A percentile compares a stretch with the other conserved stretches of the same genome.
Evolutionary conservation across 192 early-diverging fungal genomes (phyloP).

Genomic region (Entophlyctis luteolus): DNA sequence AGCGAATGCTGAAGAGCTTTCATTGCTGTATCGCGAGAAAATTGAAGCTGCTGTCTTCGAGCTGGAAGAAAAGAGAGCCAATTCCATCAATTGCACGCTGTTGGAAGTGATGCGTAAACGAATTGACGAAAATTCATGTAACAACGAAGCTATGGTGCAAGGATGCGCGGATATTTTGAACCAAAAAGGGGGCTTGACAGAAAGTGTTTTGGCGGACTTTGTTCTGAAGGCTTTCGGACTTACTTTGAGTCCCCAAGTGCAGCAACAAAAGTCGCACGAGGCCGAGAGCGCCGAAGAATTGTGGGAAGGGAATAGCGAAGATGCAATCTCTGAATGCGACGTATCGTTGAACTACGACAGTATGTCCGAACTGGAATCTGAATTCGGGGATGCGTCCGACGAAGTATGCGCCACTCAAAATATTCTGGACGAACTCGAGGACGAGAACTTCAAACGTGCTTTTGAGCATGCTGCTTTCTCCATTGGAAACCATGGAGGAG

Average conservation of each 20-base stretch:
- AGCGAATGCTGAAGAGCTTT: background rate
- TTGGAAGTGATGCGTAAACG: too few relatives aligned
- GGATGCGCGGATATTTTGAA: background rate
- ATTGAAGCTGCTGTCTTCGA: background rate
- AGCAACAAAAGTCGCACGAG: background rate
- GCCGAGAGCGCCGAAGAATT: background rate
- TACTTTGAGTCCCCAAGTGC: background rate
- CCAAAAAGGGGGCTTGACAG: background rate
- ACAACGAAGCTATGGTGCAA: background rate
- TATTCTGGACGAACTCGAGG: conserved; percentile 5
- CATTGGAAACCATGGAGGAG: background rate
- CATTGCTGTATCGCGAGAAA: conserved; percentile 5
- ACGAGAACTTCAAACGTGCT: background rate
- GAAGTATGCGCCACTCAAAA: background rate
- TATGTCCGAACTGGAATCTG: conserved; percentile 14
- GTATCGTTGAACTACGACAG: conserved; percentile 18
- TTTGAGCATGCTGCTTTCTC: background rate
- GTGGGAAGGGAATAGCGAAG: background rate
- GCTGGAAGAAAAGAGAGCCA: background rate
- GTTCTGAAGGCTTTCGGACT: background rate
- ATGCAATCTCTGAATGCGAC: conserved; percentile 19
- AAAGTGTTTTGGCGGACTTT: background rate
- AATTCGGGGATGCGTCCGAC: background rate
- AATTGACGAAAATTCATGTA: too few relatives aligned
- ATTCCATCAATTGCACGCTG: background rate